These are phyloP conservation scores for Albugo candida DNA, from an alignment of 352 stramenopile genomes.

Conservation along the genomic window DNA sequence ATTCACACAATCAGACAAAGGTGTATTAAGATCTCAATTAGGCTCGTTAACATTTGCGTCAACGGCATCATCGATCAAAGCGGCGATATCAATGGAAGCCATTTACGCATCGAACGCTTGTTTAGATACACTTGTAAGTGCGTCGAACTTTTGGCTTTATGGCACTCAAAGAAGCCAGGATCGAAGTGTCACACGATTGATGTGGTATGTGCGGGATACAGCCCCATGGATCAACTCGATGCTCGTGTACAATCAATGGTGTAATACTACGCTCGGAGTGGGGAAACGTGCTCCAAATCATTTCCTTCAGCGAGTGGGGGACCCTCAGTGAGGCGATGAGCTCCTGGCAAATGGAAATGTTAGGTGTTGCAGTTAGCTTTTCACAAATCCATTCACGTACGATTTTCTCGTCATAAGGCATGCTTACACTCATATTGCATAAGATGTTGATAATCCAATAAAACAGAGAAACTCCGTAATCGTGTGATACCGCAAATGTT, in stretches of 20 bases:
- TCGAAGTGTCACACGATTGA: too few relatives aligned
- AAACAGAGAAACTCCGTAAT: slow-evolving; percentile 51
- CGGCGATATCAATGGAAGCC: slow-evolving; percentile 9
- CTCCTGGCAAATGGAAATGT: background rate
- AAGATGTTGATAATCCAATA: slow-evolving; percentile 77
- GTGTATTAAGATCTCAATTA: slow-evolving; percentile 59
- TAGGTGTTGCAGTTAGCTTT: background rate
- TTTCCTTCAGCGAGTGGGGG: too few relatives aligned
- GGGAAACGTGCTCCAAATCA: too few relatives aligned
- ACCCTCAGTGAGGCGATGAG: too few relatives aligned
- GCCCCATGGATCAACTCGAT: too few relatives aligned
- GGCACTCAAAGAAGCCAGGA: too few relatives aligned
- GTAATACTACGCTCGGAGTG: too few relatives aligned
- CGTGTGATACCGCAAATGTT: slow-evolving; percentile 39
- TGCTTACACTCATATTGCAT: slow-evolving; percentile 44
- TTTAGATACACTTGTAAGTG: too few relatives aligned
- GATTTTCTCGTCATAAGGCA: slow-evolving; percentile 55
- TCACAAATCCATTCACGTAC: slow-evolving; percentile 18
- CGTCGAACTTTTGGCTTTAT: too few relatives aligned
- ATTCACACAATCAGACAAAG: slow-evolving; percentile 47
- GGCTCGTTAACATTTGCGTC: slow-evolving; percentile 21
- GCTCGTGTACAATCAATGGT: too few relatives aligned
- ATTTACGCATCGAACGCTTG: background rate
- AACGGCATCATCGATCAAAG: slow-evolving; percentile 38
- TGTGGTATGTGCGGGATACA: too few relatives aligned